Conservation (phyloP, 768 basidiomycete species). For the Lentinula lateritia region DNA sequence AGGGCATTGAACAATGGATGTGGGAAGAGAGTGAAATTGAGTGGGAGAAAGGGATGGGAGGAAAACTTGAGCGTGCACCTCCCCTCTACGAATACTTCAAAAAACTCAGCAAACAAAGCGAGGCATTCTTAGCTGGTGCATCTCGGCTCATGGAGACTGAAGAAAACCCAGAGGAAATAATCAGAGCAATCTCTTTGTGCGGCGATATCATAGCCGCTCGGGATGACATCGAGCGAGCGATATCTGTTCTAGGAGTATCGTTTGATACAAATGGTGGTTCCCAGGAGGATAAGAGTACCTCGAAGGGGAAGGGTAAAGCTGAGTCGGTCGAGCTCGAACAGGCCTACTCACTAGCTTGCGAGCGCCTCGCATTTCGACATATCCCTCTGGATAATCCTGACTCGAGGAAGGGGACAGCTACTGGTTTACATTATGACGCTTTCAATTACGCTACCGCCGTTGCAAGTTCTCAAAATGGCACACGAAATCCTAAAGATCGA, state of each 20-base stretch:
- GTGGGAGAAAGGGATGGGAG: slow-evolving; percentile 28
- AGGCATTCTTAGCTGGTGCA: slow-evolving; percentile 43
- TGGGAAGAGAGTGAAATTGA: slow-evolving; percentile 35
- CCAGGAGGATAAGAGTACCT: slow-evolving; percentile 18
- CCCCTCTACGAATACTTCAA: slow-evolving; percentile 47
- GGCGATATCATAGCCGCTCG: slow-evolving; percentile 47
- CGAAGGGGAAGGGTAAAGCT: slow-evolving; percentile 26
- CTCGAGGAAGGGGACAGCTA: slow-evolving; percentile 18
- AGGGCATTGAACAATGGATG: slow-evolving; percentile 45
- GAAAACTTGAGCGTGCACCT: slow-evolving; percentile 26
- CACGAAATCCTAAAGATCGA: slow-evolving; percentile 39
- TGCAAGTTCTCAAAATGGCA: slow-evolving; percentile 26
- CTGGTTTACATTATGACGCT: slow-evolving; percentile 6
- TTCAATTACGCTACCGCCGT: slow-evolving; percentile 32
- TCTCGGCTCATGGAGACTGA: slow-evolving; percentile 29
- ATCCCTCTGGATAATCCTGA: slow-evolving; percentile 23
- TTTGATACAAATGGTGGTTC: background rate
- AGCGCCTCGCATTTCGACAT: slow-evolving; percentile 42
- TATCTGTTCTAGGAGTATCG: slow-evolving; percentile 30
- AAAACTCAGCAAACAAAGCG: slow-evolving; percentile 46
- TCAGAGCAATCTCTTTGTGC: slow-evolving; percentile 40
- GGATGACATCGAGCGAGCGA: slow-evolving; percentile 44
- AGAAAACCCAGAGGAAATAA: slow-evolving; percentile 28
- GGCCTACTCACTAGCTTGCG: slow-evolving; percentile 38
- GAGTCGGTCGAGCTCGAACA: slow-evolving; percentile 29